phyloP scores from a whole-genome alignment of 257 asterid genomes.

The Pogostemon cablin region DNA sequence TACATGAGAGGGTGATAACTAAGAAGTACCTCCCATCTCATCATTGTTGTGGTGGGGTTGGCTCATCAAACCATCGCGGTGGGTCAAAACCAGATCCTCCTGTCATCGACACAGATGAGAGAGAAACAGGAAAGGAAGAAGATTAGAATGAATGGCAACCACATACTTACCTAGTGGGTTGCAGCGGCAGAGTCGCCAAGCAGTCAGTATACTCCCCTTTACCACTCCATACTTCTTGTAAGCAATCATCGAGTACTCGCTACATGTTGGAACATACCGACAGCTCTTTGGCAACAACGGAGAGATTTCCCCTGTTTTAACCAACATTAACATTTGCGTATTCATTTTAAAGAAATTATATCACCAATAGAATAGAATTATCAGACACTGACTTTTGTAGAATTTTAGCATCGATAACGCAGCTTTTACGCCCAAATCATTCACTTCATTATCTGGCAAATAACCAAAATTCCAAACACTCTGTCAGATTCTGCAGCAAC shows the following conservation, averaged over 20 bases:
- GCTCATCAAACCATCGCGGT: constrained; percentile 89
- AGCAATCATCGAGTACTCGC: constrained; percentile 96
- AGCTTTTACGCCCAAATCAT: constrained; percentile 69
- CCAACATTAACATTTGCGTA: constrained; percentile 24
- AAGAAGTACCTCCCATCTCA: constrained; percentile 24
- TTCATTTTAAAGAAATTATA: no score
- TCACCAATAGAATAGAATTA: not conserved
- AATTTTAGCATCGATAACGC: constrained; percentile 74
- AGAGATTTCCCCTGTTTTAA: constrained; percentile 78
- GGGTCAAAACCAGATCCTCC: constrained; percentile 98
- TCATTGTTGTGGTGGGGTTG: constrained; percentile 51
- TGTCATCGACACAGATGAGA: constrained; percentile 29
- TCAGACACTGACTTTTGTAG: constrained; percentile 69
- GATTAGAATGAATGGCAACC: not conserved
- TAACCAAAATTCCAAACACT: not conserved
- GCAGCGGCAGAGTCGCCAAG: constrained; percentile 95
- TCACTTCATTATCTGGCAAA: constrained; percentile 60
- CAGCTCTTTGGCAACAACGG: constrained; percentile 86
- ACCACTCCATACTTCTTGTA: constrained; percentile 85
- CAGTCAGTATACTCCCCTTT: constrained; percentile 76
- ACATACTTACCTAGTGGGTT: constrained; percentile 68
- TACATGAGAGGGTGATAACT: constrained; percentile 4
- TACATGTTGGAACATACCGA: constrained; percentile 86
- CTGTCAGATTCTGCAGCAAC: not conserved
- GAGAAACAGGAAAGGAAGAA: not conserved